phyloP scores from a whole-genome alignment of 371 early-diverging fungal genomes.

The Syncephalis fuscata region DNA sequence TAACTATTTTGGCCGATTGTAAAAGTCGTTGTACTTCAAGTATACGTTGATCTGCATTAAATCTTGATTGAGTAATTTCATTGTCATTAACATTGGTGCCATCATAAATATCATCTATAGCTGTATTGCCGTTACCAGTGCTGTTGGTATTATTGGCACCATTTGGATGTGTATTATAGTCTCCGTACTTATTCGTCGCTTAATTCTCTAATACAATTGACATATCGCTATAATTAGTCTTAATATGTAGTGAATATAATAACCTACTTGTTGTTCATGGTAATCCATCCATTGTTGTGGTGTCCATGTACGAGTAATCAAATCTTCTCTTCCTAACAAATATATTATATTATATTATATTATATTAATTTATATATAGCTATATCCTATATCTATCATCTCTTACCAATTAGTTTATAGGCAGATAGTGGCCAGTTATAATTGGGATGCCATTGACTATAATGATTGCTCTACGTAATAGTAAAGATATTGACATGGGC shows the following conservation, averaged over 20 bases:
- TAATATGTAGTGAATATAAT: background rate
- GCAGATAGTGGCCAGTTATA: conserved; percentile 20
- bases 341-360: too few species aligned
- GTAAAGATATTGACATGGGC: conserved; percentile 21
- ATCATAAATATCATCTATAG: conserved; percentile 9
- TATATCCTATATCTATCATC: background rate
- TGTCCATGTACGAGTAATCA: conserved; percentile 21
- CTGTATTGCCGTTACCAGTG: conserved; percentile 5
- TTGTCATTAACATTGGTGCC: conserved; percentile 17
- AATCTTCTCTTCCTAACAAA: conserved; percentile 40
- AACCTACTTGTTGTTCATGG: background rate
- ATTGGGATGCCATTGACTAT: conserved; percentile 18
- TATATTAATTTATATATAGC: conserved; percentile 9
- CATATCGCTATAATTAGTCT: conserved; percentile 10
- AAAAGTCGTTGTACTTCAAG: conserved; percentile 39
- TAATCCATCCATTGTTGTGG: background rate
- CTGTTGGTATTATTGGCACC: background rate
- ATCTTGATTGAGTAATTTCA: conserved; percentile 33
- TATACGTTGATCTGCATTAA: conserved; percentile 40
- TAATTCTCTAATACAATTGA: conserved; percentile 12
- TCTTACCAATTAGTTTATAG: conserved; percentile 28
- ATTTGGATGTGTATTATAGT: conserved; percentile 5
- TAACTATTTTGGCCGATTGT: conserved; percentile 20
- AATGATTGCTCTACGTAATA: conserved; percentile 18
- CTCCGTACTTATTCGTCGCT: too few species aligned